phyloP scores from a whole-genome alignment of 2,329 filamentous ascomycete genomes.

The Magnaporthiopsis rhizophila region DNA sequence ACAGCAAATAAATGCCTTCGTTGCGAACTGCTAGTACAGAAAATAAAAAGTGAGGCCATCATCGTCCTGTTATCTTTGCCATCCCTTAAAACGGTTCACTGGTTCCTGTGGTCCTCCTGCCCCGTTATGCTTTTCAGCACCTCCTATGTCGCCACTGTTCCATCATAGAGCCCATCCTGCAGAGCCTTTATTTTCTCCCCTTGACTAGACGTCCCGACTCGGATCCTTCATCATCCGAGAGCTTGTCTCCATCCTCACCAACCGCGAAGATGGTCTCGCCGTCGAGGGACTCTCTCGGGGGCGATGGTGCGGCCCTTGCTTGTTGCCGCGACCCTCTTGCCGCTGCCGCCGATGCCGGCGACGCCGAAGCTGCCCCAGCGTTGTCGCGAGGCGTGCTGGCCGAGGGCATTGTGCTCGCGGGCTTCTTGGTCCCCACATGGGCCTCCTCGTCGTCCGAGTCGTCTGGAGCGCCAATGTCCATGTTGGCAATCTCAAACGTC shows the following conservation, averaged over 20 bases:
- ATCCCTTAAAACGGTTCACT: not conserved
- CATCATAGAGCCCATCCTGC: not conserved
- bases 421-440: conserved; percentile 31
- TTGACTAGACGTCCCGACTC: conserved; percentile 36
- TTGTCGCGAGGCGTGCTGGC: conserved; percentile 13
- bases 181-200: conserved; percentile 27
- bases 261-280: conserved; percentile 96
- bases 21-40: not conserved
- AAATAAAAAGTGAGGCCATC: not conserved
- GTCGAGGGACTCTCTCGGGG: conserved; percentile 53
- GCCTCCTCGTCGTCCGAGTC: conserved; percentile 55
- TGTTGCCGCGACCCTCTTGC: not conserved
- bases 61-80: not conserved
- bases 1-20: not conserved
- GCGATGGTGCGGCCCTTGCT: conserved; percentile 22
- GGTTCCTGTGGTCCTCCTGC: not conserved
- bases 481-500: conserved; percentile 85
- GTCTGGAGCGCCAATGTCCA: conserved; percentile 75
- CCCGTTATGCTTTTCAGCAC: too few relatives aligned
- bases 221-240: conserved; percentile 62
- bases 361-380: conserved; percentile 8
- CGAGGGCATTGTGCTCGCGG: conserved; percentile 8
- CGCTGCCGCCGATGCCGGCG: conserved; percentile 24
- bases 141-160: not conserved
- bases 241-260: conserved; percentile 74